Base-by-base conservation (phyloP, 2,329 filamentous ascomycete species). In the Truncatella angustata region DNA sequence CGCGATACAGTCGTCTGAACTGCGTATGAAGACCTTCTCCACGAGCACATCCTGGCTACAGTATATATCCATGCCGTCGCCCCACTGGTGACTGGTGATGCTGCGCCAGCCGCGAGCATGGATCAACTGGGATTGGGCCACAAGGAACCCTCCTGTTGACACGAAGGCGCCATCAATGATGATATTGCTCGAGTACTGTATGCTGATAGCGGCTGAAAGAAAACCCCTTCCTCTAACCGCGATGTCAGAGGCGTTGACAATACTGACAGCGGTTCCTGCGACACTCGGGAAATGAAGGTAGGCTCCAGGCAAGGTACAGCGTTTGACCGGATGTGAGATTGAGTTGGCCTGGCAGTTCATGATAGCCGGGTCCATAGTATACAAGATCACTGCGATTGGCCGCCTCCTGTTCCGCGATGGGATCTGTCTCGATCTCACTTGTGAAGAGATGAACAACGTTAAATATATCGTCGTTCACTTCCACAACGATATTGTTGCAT, bases 1-100 rank as follows among this genome's bases (percentile, higher is more conserved):
- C 10, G 69, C 69, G 28, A 71, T 64, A 12, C 50, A 63, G 48
- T 71, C 69, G 46, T 72, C 69, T 2, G 66, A 70, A 50, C 67
- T 71, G 11, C 69, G 63, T 32, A 72, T 51, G 52, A 71, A 71
- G 40, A 60, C 60, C 12, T 62, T 64, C 26, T 71, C 63, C 5
- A 68, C 57, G 1, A 63, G 47, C 11, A 65, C 51, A 39, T 63
- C 53, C 30, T 55, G 46, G 50, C 53, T 56, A 40, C 57, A 59
- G 55, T 55, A 62, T 35, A 64, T 54, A 47, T 66, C 63, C n/a
- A 66, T 48, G 10, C 63, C 63, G 35, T 66, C 63, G 7, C 62
- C 63, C 23, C 58, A 62, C 21, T 46, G 50, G 9, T 52, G 42
- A 5, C 54, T 57, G 3, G 56, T 61, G 49, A 63, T 59, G 4